Evolutionary conservation across 768 basidiomycete species (phyloP).

Genomic region (Coprinellus aureogranulatus): DNA sequence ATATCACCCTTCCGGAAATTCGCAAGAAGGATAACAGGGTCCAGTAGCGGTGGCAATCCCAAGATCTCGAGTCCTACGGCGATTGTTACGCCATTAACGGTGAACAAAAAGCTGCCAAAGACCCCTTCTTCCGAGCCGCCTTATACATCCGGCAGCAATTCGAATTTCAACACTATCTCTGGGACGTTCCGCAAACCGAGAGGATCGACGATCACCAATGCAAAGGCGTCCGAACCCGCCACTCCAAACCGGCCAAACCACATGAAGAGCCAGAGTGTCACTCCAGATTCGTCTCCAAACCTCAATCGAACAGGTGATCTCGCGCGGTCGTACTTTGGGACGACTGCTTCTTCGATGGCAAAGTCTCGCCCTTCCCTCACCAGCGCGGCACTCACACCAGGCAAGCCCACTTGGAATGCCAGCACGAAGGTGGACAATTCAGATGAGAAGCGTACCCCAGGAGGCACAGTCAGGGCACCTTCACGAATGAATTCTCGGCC

Average conservation of each 20-base stretch:
- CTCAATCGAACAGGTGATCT: slow-evolving; percentile 28
- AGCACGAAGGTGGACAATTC: slow-evolving; percentile 64
- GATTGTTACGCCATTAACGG: slow-evolving; percentile 45
- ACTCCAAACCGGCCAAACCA: slow-evolving; percentile 62
- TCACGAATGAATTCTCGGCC: slow-evolving; percentile 39
- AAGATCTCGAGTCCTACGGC: slow-evolving; percentile 28
- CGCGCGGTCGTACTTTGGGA: background rate
- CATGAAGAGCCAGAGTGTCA: slow-evolving; percentile 69
- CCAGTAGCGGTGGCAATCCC: slow-evolving; percentile 25
- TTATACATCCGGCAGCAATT: slow-evolving; percentile 47
- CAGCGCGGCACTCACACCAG: slow-evolving; percentile 2
- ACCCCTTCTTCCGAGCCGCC: slow-evolving; percentile 56
- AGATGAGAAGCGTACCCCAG: slow-evolving; percentile 37
- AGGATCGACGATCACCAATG: slow-evolving; percentile 26
- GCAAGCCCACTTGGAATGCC: slow-evolving; percentile 71
- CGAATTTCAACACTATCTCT: slow-evolving; percentile 60
- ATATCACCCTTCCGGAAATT: slow-evolving; percentile 81
- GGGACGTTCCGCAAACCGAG: slow-evolving; percentile 40
- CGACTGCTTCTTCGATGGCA: slow-evolving; percentile 2
- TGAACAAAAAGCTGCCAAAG: slow-evolving; percentile 39
- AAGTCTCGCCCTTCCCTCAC: slow-evolving; percentile 10
- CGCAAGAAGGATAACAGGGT: slow-evolving; percentile 67
- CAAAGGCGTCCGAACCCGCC: slow-evolving; percentile 29
- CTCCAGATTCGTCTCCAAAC: slow-evolving; percentile 65
- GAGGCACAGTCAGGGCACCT: slow-evolving; percentile 44